These are phyloP conservation scores for Wickerhamiella slavikovae DNA, from an alignment of 805 yeast species.

Conservation along the genomic window DNA sequence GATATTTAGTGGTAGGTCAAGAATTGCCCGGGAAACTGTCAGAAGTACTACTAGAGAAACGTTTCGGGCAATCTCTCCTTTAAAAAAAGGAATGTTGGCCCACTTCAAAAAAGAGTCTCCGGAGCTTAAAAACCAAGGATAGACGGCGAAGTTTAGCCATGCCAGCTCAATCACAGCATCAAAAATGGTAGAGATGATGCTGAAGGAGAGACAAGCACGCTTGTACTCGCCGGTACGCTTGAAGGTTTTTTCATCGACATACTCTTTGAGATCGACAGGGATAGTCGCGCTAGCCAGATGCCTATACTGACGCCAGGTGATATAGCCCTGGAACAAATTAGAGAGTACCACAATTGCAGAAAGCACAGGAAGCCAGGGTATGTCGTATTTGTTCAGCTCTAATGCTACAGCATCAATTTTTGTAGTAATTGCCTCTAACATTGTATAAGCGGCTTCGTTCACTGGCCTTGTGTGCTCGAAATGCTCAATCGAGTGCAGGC, in stretches of 20 bases:
- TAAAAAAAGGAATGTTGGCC: conserved; percentile 18
- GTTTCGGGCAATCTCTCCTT: conserved; percentile 51
- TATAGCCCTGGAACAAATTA: conserved; percentile 39
- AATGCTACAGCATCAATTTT: no score
- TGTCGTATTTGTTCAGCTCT: no score
- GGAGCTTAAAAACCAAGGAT: conserved; percentile 41
- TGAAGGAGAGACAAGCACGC: conserved; percentile 54
- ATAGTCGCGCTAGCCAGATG: conserved; percentile 29
- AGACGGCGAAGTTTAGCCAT: conserved; percentile 35
- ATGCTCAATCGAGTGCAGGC: no score
- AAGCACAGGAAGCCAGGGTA: no score
- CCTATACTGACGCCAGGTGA: conserved; percentile 58
- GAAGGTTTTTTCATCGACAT: conserved; percentile 54
- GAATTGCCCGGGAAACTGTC: conserved; percentile 28
- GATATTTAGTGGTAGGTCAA: conserved; percentile 47
- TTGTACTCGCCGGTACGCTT: conserved; percentile 61
- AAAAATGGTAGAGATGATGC: conserved; percentile 32
- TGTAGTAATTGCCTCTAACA: no score
- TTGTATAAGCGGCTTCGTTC: no score
- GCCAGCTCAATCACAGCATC: conserved; percentile 35
- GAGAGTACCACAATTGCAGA: no score
- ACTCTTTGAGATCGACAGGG: conserved; percentile 48
- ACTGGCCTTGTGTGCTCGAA: no score
- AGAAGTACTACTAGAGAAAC: conserved; percentile 38
- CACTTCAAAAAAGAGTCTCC: conserved; percentile 13